A percentile compares a stretch with the other conserved stretches of the same genome.
These are phyloP conservation scores for Fagopyrum homotropicum DNA, from an alignment of 148 eudicot species.

Conservation along the genomic window DNA sequence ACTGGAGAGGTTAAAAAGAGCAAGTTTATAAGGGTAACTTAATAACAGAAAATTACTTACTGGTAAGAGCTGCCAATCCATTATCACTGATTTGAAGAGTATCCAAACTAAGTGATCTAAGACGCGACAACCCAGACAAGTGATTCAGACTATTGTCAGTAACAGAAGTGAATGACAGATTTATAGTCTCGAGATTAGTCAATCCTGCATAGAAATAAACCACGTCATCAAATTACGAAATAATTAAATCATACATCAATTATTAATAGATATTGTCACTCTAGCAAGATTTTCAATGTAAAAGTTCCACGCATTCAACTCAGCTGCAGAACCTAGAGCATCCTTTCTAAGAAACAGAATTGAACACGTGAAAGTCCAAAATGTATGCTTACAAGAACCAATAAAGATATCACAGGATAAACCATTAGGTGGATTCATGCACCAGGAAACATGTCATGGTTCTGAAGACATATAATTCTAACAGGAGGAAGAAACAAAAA, in stretches of 20 bases:
- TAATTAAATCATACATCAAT: neutral
- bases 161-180: slow-evolving; percentile 75
- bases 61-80: slow-evolving; percentile 77
- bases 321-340: too few species aligned
- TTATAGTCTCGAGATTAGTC: slow-evolving; percentile 69
- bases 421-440: too few species aligned
- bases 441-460: too few species aligned
- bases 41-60: slow-evolving; percentile 33
- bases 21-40: neutral
- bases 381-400: too few species aligned
- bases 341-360: too few species aligned
- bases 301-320: too few species aligned
- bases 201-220: slow-evolving; percentile 16
- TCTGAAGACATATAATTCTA: neutral
- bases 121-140: slow-evolving; percentile 63
- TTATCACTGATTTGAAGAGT: slow-evolving; percentile 76
- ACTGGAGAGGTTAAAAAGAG: neutral
- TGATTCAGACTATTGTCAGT: slow-evolving; percentile 67
- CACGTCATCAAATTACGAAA: neutral
- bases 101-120: slow-evolving; percentile 79
- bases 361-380: too few species aligned
- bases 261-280: neutral
- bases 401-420: too few species aligned
- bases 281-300: too few species aligned
- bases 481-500: too few species aligned